Evolutionary conservation across 306 rosid genomes (phyloP).

Genomic region (Hippophae gyantsensis): DNA sequence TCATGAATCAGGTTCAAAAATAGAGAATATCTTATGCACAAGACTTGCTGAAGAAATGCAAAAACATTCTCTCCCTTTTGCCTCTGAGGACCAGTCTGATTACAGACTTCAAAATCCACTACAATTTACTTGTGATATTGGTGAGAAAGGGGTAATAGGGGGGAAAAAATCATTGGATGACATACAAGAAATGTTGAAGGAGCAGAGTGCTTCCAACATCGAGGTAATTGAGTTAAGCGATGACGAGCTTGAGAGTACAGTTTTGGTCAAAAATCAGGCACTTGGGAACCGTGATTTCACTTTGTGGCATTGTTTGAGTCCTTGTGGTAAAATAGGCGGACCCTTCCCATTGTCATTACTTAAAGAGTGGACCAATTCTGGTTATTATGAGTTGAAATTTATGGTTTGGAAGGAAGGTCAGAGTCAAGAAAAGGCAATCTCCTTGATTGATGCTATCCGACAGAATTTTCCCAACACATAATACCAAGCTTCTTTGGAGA

Average conservation of each 20-base stretch:
- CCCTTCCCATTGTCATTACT: slow-evolving; percentile 41
- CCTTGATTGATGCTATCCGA: slow-evolving; percentile 38
- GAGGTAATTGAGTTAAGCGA: background rate
- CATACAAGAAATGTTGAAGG: background rate
- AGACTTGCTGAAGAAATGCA: slow-evolving; percentile 9
- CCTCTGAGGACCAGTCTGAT: background rate
- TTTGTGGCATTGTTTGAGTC: slow-evolving; percentile 38
- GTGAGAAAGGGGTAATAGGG: background rate
- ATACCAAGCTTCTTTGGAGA: no score
- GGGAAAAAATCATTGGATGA: background rate
- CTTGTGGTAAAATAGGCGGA: slow-evolving; percentile 40
- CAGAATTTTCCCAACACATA: slow-evolving; percentile 6
- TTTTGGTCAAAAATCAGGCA: background rate
- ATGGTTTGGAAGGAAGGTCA: slow-evolving; percentile 61
- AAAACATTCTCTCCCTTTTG: background rate
- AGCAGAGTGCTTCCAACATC: background rate
- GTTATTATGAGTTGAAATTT: slow-evolving; percentile 20
- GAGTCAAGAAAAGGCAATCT: slow-evolving; percentile 43
- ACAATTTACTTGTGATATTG: background rate
- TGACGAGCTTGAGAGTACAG: background rate
- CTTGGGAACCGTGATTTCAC: slow-evolving; percentile 24
- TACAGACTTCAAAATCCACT: background rate
- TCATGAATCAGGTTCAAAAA: slow-evolving; percentile 10
- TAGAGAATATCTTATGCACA: slow-evolving; percentile 4
- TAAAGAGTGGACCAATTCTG: slow-evolving; percentile 35